Conservation (phyloP, 257 asterid species). For the Plectranthus barbatus region DNA sequence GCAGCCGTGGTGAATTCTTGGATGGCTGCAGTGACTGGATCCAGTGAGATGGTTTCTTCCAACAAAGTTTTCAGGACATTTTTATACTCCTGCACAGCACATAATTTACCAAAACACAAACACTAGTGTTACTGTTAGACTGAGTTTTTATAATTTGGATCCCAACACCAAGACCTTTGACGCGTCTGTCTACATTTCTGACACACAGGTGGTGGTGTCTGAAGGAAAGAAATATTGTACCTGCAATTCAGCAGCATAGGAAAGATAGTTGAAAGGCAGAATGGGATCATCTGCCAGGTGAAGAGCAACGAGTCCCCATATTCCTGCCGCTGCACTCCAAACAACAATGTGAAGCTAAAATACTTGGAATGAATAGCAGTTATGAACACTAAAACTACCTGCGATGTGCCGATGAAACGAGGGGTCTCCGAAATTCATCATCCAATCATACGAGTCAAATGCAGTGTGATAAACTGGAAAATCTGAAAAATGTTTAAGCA, state of each 20-base stretch:
- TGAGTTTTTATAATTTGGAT: no score
- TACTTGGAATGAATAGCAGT: not conserved
- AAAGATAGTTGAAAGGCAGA: conserved; percentile 72
- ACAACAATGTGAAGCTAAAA: not conserved
- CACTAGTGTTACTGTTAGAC: no score
- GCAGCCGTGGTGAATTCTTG: conserved; percentile 60
- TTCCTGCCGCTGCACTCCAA: conserved; percentile 49
- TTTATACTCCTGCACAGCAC: conserved; percentile 40
- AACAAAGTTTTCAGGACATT: conserved; percentile 32
- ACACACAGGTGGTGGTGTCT: no score
- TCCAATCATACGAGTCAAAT: conserved; percentile 89
- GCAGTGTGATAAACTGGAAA: conserved; percentile 95
- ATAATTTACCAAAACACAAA: not conserved
- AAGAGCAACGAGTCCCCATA: conserved; percentile 93
- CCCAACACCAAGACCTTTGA: no score
- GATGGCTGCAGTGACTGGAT: conserved; percentile 52
- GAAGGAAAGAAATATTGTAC: conserved; percentile 23
- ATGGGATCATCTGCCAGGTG: conserved; percentile 73
- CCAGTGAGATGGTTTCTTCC: conserved; percentile 47
- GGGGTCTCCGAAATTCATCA: conserved; percentile 75
- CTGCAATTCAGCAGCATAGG: conserved; percentile 74
- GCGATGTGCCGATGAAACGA: conserved; percentile 79
- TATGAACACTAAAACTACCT: conserved; percentile 32
- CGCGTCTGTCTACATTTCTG: no score
- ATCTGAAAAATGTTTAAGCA: conserved; percentile 32